Conservation (phyloP, 148 eudicot species). For the Beta vulgaris region DNA sequence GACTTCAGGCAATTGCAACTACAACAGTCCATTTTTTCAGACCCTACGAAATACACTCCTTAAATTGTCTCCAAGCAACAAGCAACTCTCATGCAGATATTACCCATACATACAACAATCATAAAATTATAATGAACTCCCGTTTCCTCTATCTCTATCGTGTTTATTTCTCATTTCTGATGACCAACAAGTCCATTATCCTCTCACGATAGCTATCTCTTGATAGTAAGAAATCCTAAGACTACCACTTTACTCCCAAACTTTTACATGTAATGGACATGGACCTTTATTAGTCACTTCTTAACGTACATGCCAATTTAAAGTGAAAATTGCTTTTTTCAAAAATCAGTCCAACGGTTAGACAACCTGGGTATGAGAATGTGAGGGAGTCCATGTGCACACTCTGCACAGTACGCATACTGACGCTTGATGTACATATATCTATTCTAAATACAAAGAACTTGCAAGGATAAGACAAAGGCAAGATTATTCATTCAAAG, state of each 20-base stretch:
- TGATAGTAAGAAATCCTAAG: not conserved
- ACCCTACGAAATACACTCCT: not conserved
- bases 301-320: not conserved
- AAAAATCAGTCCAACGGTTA: not conserved
- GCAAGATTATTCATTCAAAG: not conserved
- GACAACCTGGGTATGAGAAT: not conserved
- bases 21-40: not conserved
- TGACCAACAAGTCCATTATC: not conserved
- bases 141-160: not conserved
- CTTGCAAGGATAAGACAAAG: not conserved
- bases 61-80: not conserved
- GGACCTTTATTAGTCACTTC: not conserved
- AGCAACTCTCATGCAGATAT: not conserved
- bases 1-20: conserved; percentile 4
- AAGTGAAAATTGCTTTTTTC: not conserved
- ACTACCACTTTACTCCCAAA: not conserved
- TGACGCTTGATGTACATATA: not conserved
- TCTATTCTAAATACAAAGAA: not conserved
- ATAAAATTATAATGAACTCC: not conserved
- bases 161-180: not conserved
- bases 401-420: not conserved
- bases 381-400: not conserved
- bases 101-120: not conserved
- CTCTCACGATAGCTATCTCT: not conserved
- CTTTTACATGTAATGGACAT: not conserved